Conservation (phyloP, 202 grass and related monocot species). For the Carex arenaria region DNA sequence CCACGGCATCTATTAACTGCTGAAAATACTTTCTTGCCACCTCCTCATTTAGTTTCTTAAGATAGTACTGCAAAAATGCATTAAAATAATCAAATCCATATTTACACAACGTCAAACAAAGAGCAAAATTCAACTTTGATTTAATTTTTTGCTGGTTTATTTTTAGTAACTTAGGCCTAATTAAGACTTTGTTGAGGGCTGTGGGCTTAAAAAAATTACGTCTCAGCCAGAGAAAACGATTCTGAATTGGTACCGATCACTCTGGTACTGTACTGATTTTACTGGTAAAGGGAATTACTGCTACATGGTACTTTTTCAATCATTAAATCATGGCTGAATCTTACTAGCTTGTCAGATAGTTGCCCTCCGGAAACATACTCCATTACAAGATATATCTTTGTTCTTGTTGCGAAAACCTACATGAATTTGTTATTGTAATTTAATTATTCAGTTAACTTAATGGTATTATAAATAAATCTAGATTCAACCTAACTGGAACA, state of each 20-base stretch:
- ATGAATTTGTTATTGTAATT: background rate
- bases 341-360: conserved; percentile 70
- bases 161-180: background rate
- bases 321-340: background rate
- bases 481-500: background rate
- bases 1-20: conserved; percentile 67
- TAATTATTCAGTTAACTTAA: background rate
- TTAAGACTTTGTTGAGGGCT: background rate
- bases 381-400: conserved; percentile 75
- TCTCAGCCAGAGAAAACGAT: background rate
- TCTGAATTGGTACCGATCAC: background rate
- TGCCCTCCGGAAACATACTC: conserved; percentile 67
- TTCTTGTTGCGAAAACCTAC: conserved; percentile 61
- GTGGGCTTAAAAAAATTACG: no score
- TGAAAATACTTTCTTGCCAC: conserved; percentile 72
- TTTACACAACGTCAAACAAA: no score
- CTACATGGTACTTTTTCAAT: background rate
- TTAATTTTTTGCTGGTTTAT: background rate
- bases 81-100: background rate
- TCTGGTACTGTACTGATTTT: background rate
- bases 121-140: no score
- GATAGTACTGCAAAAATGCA: conserved; percentile 34
- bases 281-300: background rate
- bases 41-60: conserved; percentile 46
- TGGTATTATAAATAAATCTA: background rate